Base-by-base conservation (phyloP, 2,329 filamentous ascomycete genomes). In the Incumbomyces lentus region DNA sequence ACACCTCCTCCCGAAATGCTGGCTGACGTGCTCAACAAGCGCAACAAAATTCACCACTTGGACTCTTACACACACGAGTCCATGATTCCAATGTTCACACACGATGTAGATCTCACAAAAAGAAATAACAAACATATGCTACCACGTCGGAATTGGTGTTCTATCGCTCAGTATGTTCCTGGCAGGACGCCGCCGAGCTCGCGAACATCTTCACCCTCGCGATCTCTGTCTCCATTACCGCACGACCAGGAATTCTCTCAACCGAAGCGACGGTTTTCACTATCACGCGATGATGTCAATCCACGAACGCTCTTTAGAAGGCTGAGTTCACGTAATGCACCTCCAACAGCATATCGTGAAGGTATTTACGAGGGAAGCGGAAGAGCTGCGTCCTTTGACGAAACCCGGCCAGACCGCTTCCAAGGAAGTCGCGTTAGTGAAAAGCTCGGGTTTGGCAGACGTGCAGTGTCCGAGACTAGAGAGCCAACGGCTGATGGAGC, bases 101-200 rank as follows among this genome's bases (percentile, higher is more conserved):
- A 87, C 48, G 92, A 93, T 54, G 86, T 95, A 1, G 88, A 95
- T 58, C 86, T 86, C 34, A 93, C 87, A 63, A 74, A 81, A 16
- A 78, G 92, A 51, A 96, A 95, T 65, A 98, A 98, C 64, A 93
- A 87, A 59, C 81, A 82, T 50, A 71, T 98, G 1, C 72, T 96
- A 8, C 89, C 89, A 16, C 83, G 92, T 49, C 78, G 92, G 29
- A 98, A 98, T 62, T 98, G 90, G 86, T 96, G 90, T 63, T 86
- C 87, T 2, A 94, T 98, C 57, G 78, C 85, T 44, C 76, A 85
- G 60, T 96, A 94, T 67, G 71, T 78, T 8, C 88, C 89, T 1
- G 86, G 86, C 2, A 71, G 68, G 30, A 93, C 86, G 1, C 88
- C 88, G 11, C 78, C 79, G 1, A 37, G 33, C 14, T 45, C 42